A percentile compares a stretch with the other conserved stretches of the same genome.
Evolutionary conservation across 2,329 filamentous ascomycete species (phyloP).

Genomic region (Aspergillus brunneoviolaceus): DNA sequence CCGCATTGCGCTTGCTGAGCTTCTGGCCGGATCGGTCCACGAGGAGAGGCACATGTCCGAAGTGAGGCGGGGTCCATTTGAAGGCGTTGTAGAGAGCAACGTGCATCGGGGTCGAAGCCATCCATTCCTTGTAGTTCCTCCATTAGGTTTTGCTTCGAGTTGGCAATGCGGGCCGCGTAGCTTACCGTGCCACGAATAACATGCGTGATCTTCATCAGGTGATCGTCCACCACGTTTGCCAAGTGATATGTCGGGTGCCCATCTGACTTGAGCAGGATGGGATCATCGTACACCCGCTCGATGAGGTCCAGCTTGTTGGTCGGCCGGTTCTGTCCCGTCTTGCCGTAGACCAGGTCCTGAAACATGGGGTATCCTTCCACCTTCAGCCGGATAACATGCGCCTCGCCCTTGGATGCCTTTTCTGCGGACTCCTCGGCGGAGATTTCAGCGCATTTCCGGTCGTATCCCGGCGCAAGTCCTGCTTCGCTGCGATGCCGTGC

Average conservation of each 20-base stretch:
- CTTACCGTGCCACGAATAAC: conserved; percentile 81
- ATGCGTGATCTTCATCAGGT: conserved; percentile 92
- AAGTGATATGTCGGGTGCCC: conserved; percentile 95
- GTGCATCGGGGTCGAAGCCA: conserved; percentile 85
- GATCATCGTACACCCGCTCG: conserved; percentile 68
- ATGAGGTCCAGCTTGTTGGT: conserved; percentile 47
- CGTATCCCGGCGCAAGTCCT: conserved; percentile 62
- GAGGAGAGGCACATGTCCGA: conserved; percentile 77
- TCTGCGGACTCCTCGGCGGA: conserved; percentile 66
- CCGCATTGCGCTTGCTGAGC: conserved; percentile 80
- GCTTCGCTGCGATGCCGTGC: conserved; percentile 62
- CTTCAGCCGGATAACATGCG: conserved; percentile 75
- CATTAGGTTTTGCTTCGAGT: background rate
- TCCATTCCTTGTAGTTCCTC: conserved; percentile 72
- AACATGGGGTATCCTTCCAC: conserved; percentile 65
- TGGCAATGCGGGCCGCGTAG: conserved; percentile 5
- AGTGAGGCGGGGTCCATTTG: conserved; percentile 69
- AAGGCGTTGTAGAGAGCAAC: conserved; percentile 74
- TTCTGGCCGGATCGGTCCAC: conserved; percentile 69
- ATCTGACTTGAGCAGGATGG: conserved; percentile 86
- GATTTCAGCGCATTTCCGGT: conserved; percentile 71
- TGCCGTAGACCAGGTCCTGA: conserved; percentile 77
- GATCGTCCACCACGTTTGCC: conserved; percentile 94
- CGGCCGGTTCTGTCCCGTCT: conserved; percentile 52
- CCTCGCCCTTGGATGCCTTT: conserved; percentile 66